Conservation (phyloP, 768 basidiomycete genomes). For the Lactifluus pinguis region DNA sequence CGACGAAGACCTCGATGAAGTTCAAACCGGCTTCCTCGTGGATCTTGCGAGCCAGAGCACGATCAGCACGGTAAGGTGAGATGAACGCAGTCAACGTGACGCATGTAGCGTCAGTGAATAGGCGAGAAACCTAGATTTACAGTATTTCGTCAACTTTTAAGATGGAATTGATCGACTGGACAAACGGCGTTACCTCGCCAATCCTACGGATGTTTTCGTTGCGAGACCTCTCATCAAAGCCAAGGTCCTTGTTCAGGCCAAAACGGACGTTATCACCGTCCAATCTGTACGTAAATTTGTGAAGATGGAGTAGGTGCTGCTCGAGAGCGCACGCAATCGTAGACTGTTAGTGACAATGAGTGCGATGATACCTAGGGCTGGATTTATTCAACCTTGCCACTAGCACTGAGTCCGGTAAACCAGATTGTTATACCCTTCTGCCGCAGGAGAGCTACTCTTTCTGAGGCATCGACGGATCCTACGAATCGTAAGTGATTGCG, state of each 20-base stretch:
- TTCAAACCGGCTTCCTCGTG: slow-evolving; percentile 65
- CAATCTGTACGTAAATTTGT: slow-evolving; percentile 81
- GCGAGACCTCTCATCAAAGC: slow-evolving; percentile 85
- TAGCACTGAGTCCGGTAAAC: slow-evolving; percentile 93
- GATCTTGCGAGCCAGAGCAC: slow-evolving; percentile 69
- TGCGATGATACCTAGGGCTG: not conserved
- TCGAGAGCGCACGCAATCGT: slow-evolving; percentile 96
- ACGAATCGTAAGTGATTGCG: not conserved
- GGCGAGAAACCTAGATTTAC: slow-evolving; percentile 71
- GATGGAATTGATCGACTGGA: not conserved
- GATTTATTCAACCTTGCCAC: slow-evolving; percentile 64
- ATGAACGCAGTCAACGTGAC: slow-evolving; percentile 94
- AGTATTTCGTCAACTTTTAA: not conserved
- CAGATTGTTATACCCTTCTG: slow-evolving; percentile 34
- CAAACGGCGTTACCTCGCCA: slow-evolving; percentile 59
- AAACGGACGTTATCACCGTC: slow-evolving; percentile 96
- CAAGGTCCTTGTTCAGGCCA: slow-evolving; percentile 93
- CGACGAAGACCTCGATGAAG: slow-evolving; percentile 92
- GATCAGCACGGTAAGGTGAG: slow-evolving; percentile 91
- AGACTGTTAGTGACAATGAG: slow-evolving; percentile 44
- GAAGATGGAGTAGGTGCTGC: slow-evolving; percentile 83
- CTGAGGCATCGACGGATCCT: slow-evolving; percentile 13
- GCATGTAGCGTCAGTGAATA: slow-evolving; percentile 84
- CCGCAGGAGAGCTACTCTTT: slow-evolving; percentile 5
- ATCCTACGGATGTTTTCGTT: slow-evolving; percentile 96